phyloP scores from a whole-genome alignment of 2,329 filamentous ascomycete species.

The Fusarium sp. region DNA sequence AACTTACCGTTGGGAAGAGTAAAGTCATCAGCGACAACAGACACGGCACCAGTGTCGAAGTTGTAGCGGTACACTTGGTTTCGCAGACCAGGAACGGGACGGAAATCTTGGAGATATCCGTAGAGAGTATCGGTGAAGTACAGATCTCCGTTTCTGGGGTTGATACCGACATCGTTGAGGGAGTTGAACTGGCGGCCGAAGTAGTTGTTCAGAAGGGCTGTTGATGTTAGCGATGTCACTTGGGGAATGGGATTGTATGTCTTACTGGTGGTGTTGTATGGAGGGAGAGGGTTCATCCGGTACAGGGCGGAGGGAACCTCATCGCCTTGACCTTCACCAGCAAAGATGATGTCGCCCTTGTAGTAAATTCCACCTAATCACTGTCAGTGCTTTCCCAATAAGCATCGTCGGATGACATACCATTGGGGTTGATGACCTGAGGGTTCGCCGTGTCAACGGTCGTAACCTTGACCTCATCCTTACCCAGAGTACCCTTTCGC shows the following conservation, averaged over 20 bases:
- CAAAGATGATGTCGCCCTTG: constrained; percentile 60
- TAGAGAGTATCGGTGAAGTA: constrained; percentile 74
- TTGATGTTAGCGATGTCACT: neutral
- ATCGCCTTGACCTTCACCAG: constrained; percentile 62
- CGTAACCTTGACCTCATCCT: constrained; percentile 55
- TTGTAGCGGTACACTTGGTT: constrained; percentile 70
- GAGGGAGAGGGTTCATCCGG: constrained; percentile 47
- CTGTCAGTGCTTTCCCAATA: too few relatives aligned
- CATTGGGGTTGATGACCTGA: constrained; percentile 62
- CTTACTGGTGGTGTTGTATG: constrained; percentile 62
- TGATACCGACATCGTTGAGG: constrained; percentile 66
- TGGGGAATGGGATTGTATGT: accelerated
- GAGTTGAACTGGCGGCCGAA: constrained; percentile 70
- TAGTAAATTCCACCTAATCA: constrained; percentile 56
- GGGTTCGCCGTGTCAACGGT: constrained; percentile 56
- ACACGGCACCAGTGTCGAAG: constrained; percentile 60
- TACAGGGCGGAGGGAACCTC: constrained; percentile 42
- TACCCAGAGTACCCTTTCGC: constrained; percentile 5
- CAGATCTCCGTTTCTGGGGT: constrained; percentile 64
- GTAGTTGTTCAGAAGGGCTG: constrained; percentile 67
- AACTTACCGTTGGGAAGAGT: constrained; percentile 62
- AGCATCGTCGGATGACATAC: constrained; percentile 27
- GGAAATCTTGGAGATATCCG: constrained; percentile 68
- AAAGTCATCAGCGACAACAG: constrained; percentile 68
- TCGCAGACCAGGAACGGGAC: constrained; percentile 62